These are phyloP conservation scores for Mycena latifolia DNA, from an alignment of 768 basidiomycete genomes.

Conservation along the genomic window DNA sequence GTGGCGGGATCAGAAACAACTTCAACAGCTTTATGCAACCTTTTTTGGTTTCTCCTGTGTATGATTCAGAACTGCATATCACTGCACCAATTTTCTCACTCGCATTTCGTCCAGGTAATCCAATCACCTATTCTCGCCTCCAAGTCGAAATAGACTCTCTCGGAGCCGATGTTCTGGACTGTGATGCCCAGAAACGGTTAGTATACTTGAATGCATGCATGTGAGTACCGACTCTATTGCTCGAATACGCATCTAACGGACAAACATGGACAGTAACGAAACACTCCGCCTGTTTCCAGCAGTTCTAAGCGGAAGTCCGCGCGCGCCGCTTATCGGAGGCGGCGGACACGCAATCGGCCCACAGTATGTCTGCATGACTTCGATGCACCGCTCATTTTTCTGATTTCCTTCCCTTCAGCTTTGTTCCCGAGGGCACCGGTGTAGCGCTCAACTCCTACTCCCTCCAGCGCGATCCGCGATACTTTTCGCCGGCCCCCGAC, in stretches of 20 bases:
- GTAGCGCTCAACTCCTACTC: slow-evolving; percentile 48
- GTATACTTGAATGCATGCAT: slow-evolving; percentile 50
- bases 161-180: slow-evolving; percentile 35
- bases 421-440: slow-evolving; percentile 54
- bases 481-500: slow-evolving; percentile 53
- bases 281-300: slow-evolving; percentile 53
- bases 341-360: slow-evolving; percentile 44
- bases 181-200: slow-evolving; percentile 39
- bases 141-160: slow-evolving; percentile 44
- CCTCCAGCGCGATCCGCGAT: slow-evolving; percentile 51
- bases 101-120: slow-evolving; percentile 15
- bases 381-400: background rate
- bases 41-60: slow-evolving; percentile 35
- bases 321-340: slow-evolving; percentile 46
- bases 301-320: slow-evolving; percentile 48
- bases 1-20: slow-evolving; percentile 38
- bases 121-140: slow-evolving; percentile 38
- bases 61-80: too few species aligned
- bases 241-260: background rate
- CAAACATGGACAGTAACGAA: slow-evolving; percentile 47
- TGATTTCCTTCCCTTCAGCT: slow-evolving; percentile 37
- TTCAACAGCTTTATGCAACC: slow-evolving; percentile 33
- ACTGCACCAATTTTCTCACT: too few species aligned
- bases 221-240: slow-evolving; percentile 38
- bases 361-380: background rate